These are phyloP conservation scores for Saururus chinensis DNA, from an alignment of 164 flowering plant genomes.

Conservation along the genomic window DNA sequence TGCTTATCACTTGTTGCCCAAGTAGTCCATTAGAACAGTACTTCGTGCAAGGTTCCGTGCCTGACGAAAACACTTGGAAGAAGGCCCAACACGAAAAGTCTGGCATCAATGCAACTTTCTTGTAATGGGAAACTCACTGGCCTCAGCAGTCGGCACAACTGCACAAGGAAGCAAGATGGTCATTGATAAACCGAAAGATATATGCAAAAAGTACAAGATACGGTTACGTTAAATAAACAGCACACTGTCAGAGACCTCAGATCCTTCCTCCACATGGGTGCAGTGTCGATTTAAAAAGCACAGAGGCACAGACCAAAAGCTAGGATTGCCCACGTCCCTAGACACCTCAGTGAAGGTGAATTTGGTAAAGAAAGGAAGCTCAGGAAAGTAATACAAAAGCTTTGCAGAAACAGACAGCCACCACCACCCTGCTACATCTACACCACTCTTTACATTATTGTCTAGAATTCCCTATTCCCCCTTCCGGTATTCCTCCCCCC, in stretches of 20 bases:
- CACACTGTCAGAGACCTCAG: not conserved
- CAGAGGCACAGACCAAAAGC: constrained; percentile 1
- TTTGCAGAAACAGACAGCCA: constrained; percentile 1
- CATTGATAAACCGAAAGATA: no score
- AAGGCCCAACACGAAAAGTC: no score
- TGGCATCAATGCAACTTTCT: no score
- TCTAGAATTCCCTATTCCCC: not conserved
- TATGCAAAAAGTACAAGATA: no score
- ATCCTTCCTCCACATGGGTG: constrained; percentile 3
- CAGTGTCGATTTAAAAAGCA: not conserved
- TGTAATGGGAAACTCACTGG: no score
- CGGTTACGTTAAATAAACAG: no score
- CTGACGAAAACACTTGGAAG: no score
- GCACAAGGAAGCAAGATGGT: no score
- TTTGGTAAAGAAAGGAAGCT: not conserved
- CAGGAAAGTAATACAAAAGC: not conserved
- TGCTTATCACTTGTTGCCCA: no score
- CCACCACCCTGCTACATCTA: constrained; percentile 1
- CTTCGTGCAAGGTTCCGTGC: no score
- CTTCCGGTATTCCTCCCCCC: not conserved
- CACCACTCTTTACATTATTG: not conserved
- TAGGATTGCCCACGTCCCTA: constrained; percentile 1
- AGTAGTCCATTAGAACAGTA: no score
- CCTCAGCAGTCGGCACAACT: no score
- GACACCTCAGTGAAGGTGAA: not conserved